phyloP scores from a whole-genome alignment of 2,329 filamentous ascomycete species.

The Cercospora beticola region DNA sequence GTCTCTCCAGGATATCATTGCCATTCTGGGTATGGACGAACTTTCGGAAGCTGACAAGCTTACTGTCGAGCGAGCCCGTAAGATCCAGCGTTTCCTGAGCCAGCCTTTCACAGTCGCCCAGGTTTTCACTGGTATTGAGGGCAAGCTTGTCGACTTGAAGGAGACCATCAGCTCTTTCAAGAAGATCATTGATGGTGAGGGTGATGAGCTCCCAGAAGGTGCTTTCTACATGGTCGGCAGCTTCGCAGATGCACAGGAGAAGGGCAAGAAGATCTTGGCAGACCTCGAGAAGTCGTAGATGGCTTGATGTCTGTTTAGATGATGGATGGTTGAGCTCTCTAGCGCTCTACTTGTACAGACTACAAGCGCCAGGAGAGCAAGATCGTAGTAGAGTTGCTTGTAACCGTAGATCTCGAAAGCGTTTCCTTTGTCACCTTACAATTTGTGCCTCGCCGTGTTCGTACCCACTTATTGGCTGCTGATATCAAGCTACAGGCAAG shows the following conservation, averaged over 20 bases:
- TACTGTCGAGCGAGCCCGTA: conserved; percentile 99
- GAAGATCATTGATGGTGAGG: conserved; percentile 91
- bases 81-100: conserved; percentile 99
- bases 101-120: conserved; percentile 94
- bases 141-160: conserved; percentile 96
- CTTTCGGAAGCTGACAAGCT: conserved; percentile 99
- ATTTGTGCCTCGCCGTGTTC: neutral
- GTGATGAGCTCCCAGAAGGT: conserved; percentile 92
- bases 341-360: conserved; percentile 31
- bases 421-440: conserved; percentile 27
- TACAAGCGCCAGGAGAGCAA: conserved; percentile 31
- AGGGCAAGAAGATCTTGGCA: conserved; percentile 99
- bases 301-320: conserved; percentile 16
- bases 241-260: conserved; percentile 85
- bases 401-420: conserved; percentile 33
- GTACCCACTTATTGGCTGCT: neutral
- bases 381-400: conserved; percentile 25
- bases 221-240: conserved; percentile 98
- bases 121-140: conserved; percentile 92
- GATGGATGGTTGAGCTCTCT: conserved; percentile 25
- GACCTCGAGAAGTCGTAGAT: conserved; percentile 65
- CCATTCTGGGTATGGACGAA: conserved; percentile 99
- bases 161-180: conserved; percentile 98
- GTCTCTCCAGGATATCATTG: conserved; percentile 98
- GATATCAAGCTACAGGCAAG: neutral